Evolutionary conservation across 2,329 filamentous ascomycete species (phyloP).

Genomic region (Paraphoma chrysanthemicola): DNA sequence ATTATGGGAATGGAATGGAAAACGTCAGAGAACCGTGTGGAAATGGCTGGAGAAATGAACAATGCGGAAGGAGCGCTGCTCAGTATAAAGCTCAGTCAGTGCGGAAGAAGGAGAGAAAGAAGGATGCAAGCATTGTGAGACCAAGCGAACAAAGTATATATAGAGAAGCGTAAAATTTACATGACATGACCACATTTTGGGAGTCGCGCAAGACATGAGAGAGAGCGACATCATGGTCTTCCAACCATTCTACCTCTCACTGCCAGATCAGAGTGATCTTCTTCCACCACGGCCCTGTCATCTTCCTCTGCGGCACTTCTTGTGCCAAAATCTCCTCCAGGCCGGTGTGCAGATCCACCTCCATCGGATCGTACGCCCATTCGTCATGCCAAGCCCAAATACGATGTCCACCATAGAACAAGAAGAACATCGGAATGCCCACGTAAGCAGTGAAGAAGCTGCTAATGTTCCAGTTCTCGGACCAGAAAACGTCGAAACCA

Average conservation of each 20-base stretch:
- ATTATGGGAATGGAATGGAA: too few relatives aligned
- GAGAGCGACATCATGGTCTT: too few relatives aligned
- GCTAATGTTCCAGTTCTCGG: conserved; percentile 66
- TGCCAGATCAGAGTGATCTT: conserved; percentile 34
- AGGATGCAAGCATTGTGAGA: too few relatives aligned
- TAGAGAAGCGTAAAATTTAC: too few relatives aligned
- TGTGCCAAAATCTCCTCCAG: conserved; percentile 39
- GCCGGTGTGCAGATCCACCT: conserved; percentile 61
- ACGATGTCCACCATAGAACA: conserved; percentile 63
- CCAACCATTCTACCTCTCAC: conserved; percentile 2
- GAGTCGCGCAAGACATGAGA: too few relatives aligned
- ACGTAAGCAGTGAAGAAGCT: conserved; percentile 72
- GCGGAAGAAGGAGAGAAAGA: too few relatives aligned
- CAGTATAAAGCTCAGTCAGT: too few relatives aligned
- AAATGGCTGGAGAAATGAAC: too few relatives aligned
- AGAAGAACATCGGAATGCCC: conserved; percentile 68
- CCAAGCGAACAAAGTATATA: too few relatives aligned
- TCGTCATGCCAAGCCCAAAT: conserved; percentile 55
- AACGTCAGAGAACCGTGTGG: too few relatives aligned
- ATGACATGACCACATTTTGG: too few relatives aligned
- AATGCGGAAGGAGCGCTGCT: too few relatives aligned
- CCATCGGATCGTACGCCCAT: conserved; percentile 58
- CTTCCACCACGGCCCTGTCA: conserved; percentile 30
- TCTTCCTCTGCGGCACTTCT: conserved; percentile 37
- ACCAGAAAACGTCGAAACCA: conserved; percentile 77